Evolutionary conservation across 2,329 filamentous ascomycete genomes (phyloP).

Genomic region (Alternaria viburni): DNA sequence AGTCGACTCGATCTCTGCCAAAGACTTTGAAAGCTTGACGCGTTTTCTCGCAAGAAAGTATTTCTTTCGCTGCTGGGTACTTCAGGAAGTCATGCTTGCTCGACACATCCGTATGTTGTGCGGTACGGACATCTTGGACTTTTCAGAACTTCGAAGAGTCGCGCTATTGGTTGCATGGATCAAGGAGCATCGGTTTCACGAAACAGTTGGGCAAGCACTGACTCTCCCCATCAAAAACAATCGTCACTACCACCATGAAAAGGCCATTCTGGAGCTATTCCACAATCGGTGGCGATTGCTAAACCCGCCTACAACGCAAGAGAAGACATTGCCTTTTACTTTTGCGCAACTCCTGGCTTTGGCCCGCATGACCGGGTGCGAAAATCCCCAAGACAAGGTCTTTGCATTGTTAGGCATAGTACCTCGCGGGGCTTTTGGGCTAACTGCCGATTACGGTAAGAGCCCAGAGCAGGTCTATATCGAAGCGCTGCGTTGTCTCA

Average conservation of each 20-base stretch:
- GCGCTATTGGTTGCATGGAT: not conserved
- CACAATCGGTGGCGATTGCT: not conserved
- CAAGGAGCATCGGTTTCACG: not conserved
- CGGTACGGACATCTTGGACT: not conserved
- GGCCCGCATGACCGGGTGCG: not conserved
- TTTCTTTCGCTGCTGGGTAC: slow-evolving; percentile 6
- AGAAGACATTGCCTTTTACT: not conserved
- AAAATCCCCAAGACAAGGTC: slow-evolving; percentile 1
- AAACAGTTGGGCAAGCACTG: not conserved
- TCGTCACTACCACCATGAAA: not conserved
- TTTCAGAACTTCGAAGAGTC: not conserved
- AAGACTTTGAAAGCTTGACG: not conserved
- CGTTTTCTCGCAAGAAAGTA: slow-evolving; percentile 3
- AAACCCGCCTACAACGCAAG: not conserved
- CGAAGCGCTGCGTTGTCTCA: not conserved
- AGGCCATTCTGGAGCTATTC: not conserved
- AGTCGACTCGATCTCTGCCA: not conserved
- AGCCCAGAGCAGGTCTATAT: not conserved
- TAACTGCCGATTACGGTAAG: not conserved
- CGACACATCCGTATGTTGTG: not conserved
- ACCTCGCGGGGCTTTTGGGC: not conserved
- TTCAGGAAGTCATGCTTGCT: slow-evolving; percentile 3
- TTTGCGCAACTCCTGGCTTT: not conserved
- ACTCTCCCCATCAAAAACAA: not conserved
- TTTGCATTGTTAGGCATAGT: not conserved